phyloP scores from a whole-genome alignment of 768 basidiomycete genomes.

The Mycena maculata region DNA sequence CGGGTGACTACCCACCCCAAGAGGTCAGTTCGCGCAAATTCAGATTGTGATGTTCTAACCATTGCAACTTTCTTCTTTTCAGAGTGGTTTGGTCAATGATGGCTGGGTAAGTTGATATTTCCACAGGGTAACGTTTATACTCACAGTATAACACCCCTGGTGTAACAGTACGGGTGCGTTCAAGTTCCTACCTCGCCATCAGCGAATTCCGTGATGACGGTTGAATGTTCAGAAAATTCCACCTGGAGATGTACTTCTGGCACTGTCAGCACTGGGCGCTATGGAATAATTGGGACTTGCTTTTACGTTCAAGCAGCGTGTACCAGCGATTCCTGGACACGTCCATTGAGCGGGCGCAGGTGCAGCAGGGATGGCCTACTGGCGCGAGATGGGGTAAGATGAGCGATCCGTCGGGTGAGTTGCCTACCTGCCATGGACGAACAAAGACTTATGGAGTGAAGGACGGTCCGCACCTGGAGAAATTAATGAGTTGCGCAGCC shows the following conservation, averaged over 20 bases:
- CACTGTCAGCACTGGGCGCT: slow-evolving; percentile 69
- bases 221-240: slow-evolving; percentile 60
- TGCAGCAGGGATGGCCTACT: slow-evolving; percentile 61
- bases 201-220: neutral
- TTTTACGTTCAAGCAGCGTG: slow-evolving; percentile 55
- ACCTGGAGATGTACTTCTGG: slow-evolving; percentile 74
- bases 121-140: neutral
- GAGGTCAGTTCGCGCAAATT: slow-evolving; percentile 53
- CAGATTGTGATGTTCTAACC: slow-evolving; percentile 18
- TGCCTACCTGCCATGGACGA: neutral
- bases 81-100: slow-evolving; percentile 67
- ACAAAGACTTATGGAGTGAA: neutral
- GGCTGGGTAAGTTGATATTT: slow-evolving; percentile 60
- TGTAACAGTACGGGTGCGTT: slow-evolving; percentile 51
- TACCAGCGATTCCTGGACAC: slow-evolving; percentile 61
- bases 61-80: neutral
- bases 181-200: neutral
- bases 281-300: slow-evolving; percentile 70
- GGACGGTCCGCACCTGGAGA: slow-evolving; percentile 65
- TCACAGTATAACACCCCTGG: neutral
- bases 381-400: slow-evolving; percentile 76
- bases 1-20: slow-evolving; percentile 66
- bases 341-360: slow-evolving; percentile 60
- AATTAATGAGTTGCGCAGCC: slow-evolving; percentile 62
- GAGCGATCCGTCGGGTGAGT: slow-evolving; percentile 66